Evolutionary conservation across 2,329 filamentous ascomycete genomes (phyloP).

Genomic region (Lizonia empirigonia): DNA sequence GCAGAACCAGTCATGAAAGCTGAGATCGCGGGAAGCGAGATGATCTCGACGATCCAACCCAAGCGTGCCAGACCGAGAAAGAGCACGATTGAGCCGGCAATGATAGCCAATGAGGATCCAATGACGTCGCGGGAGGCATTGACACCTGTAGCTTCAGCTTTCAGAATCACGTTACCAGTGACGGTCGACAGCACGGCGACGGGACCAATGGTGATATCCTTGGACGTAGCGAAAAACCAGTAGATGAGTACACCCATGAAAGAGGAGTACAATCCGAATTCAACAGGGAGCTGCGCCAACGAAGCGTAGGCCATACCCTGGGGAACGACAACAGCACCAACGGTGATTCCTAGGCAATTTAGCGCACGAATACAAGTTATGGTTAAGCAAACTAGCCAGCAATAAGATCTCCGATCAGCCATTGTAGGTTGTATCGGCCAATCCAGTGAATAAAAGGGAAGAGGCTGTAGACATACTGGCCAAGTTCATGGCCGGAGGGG

Average conservation of each 20-base stretch:
- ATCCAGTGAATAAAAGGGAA: constrained; percentile 96
- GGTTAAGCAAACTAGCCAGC: constrained; percentile 66
- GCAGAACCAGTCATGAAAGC: constrained; percentile 99
- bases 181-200: constrained; percentile 95
- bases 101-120: constrained; percentile 69
- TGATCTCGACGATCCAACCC: constrained; percentile 93
- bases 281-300: constrained; percentile 74
- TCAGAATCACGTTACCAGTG: constrained; percentile 75
- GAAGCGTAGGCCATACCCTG: constrained; percentile 95
- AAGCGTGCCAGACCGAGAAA: constrained; percentile 79
- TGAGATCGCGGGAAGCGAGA: constrained; percentile 86
- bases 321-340: constrained; percentile 84
- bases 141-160: constrained; percentile 56
- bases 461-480: constrained; percentile 69
- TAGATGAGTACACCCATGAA: constrained; percentile 96
- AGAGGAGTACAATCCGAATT: constrained; percentile 91
- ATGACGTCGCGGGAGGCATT: constrained; percentile 52
- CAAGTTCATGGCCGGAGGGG: constrained; percentile 63
- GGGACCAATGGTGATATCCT: constrained; percentile 96
- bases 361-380: background rate
- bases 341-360: constrained; percentile 64
- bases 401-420: constrained; percentile 86
- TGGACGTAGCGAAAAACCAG: constrained; percentile 98
- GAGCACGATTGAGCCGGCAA: constrained; percentile 79
- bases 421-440: constrained; percentile 82